phyloP scores from a whole-genome alignment of 2,329 filamentous ascomycete genomes.

The Ophiostoma sp. region DNA sequence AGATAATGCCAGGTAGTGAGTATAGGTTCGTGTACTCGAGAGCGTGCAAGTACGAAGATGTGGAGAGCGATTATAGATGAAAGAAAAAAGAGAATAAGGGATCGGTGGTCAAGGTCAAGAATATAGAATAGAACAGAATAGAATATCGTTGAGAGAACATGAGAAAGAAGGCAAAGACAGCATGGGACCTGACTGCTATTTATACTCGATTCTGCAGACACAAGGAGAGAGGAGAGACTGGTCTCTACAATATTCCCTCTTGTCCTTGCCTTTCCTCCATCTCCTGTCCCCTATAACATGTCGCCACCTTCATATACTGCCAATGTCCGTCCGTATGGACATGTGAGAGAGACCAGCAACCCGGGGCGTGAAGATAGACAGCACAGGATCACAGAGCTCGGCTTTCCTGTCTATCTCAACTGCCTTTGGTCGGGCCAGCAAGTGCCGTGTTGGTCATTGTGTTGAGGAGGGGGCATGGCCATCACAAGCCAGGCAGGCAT shows the following conservation, averaged over 20 bases:
- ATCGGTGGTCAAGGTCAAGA: background rate
- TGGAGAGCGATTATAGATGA: background rate
- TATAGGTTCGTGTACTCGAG: background rate
- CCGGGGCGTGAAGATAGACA: background rate
- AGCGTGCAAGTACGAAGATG: background rate
- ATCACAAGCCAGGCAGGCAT: background rate
- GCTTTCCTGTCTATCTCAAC: too few relatives aligned
- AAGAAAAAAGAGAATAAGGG: background rate
- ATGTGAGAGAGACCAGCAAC: background rate
- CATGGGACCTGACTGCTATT: background rate
- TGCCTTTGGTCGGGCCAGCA: too few relatives aligned
- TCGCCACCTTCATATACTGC: background rate
- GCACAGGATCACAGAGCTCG: background rate
- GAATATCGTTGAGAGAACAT: background rate
- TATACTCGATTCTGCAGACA: background rate
- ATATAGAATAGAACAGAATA: background rate
- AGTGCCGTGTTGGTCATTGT: background rate
- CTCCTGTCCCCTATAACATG: background rate
- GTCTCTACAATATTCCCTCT: background rate
- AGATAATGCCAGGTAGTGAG: background rate
- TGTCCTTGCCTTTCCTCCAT: background rate
- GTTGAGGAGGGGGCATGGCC: background rate
- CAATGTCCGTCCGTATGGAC: background rate
- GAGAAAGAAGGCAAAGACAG: background rate
- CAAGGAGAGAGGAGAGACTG: background rate